Conservation (phyloP, 2,329 filamentous ascomycete species). For the Microsporum ferrugineum region DNA sequence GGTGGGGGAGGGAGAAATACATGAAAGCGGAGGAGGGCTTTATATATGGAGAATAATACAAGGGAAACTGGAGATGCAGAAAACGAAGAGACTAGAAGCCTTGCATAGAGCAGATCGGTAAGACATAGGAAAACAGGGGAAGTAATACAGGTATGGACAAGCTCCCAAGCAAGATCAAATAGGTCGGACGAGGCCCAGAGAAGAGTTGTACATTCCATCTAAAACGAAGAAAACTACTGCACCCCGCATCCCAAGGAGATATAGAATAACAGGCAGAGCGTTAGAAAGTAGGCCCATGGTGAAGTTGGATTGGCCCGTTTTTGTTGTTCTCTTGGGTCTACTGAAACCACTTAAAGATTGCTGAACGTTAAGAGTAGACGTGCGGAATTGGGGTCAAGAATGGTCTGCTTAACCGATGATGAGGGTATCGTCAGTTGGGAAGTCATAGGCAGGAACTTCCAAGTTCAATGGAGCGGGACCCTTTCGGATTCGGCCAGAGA, state of each 20-base stretch:
- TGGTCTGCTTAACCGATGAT: constrained; percentile 68
- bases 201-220: background rate
- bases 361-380: background rate
- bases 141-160: constrained; percentile 4
- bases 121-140: background rate
- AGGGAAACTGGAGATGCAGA: constrained; percentile 2
- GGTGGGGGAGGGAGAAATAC: background rate
- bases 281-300: background rate
- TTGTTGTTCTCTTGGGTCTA: background rate
- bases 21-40: constrained; percentile 3
- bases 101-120: background rate
- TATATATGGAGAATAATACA: constrained; percentile 6
- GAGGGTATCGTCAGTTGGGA: constrained; percentile 78
- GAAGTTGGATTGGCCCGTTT: background rate
- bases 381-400: background rate
- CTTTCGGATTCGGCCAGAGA: constrained; percentile 95
- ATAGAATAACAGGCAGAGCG: background rate
- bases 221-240: background rate
- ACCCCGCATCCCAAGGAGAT: background rate
- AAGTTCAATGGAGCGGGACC: constrained; percentile 95
- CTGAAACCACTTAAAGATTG: background rate
- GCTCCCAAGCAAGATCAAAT: background rate
- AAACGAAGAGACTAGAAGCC: background rate
- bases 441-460: constrained; percentile 85
- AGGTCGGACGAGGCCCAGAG: background rate